Evolutionary conservation across 768 basidiomycete genomes (phyloP).

Genomic region (Pluteus cervinus): DNA sequence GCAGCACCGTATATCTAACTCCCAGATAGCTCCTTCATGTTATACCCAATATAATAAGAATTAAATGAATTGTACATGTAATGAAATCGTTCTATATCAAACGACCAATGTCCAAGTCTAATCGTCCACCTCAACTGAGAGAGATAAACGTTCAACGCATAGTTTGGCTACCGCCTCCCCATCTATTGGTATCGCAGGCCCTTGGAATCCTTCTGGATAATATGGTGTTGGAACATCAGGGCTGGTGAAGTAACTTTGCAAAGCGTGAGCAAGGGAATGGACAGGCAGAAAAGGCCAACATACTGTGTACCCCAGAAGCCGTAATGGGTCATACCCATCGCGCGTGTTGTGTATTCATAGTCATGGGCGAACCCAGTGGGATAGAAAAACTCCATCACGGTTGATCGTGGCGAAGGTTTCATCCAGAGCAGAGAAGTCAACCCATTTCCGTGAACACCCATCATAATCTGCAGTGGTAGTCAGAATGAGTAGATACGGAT

Average conservation of each 20-base stretch:
- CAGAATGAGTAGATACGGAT: neutral
- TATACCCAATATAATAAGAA: no score
- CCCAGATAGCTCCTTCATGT: no score
- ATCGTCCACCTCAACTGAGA: constrained; percentile 58
- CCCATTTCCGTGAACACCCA: constrained; percentile 93
- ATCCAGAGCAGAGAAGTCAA: constrained; percentile 89
- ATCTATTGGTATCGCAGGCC: constrained; percentile 81
- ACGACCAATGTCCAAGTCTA: no score
- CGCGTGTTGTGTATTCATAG: constrained; percentile 77
- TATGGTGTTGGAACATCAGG: constrained; percentile 61
- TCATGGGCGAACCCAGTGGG: constrained; percentile 81
- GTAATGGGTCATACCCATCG: constrained; percentile 77
- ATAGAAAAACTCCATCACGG: constrained; percentile 91
- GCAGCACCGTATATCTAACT: no score
- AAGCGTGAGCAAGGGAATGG: constrained; percentile 2
- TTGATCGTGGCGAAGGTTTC: constrained; percentile 74
- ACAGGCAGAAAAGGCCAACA: constrained; percentile 13
- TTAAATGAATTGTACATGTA: no score
- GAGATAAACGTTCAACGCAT: constrained; percentile 49
- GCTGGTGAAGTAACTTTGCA: constrained; percentile 60
- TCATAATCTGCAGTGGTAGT: constrained; percentile 61
- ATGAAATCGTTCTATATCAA: no score
- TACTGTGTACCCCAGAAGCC: constrained; percentile 80
- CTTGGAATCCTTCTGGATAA: constrained; percentile 87
- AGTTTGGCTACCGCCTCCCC: constrained; percentile 60